Evolutionary conservation across 176 grass and related monocot genomes (phyloP).

Genomic region (Hsuehochloa calcarea): DNA sequence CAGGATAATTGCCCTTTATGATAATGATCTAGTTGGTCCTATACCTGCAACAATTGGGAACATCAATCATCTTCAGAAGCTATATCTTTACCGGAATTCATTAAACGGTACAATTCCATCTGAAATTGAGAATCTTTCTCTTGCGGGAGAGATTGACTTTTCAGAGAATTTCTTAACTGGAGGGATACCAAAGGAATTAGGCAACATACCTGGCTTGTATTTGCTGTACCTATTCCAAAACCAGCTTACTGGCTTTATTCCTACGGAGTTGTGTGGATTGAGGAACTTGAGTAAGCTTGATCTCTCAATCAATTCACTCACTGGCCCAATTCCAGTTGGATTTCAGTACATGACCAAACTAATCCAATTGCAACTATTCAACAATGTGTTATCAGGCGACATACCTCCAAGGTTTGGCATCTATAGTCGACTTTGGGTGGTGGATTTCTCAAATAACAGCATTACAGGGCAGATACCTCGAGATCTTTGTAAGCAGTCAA

Average conservation of each 20-base stretch:
- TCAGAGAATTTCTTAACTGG: constrained; percentile 90
- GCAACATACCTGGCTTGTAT: constrained; percentile 59
- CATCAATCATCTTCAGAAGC: constrained; percentile 51
- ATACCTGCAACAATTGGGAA: constrained; percentile 81
- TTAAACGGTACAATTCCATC: constrained; percentile 83
- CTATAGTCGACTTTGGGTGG: constrained; percentile 85
- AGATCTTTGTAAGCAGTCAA: constrained; percentile 78
- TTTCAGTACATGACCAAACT: constrained; percentile 86
- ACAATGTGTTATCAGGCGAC: constrained; percentile 70
- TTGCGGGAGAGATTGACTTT: constrained; percentile 77
- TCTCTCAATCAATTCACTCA: constrained; percentile 92
- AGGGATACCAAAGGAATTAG: constrained; percentile 73
- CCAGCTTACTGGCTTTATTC: constrained; percentile 75
- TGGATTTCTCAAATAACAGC: constrained; percentile 93
- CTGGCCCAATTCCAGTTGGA: constrained; percentile 60
- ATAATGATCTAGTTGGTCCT: constrained; percentile 70
- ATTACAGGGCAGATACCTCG: constrained; percentile 80
- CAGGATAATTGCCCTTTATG: constrained; percentile 67
- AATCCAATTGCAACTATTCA: constrained; percentile 85
- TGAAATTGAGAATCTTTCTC: constrained; percentile 70
- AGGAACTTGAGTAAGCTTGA: constrained; percentile 89
- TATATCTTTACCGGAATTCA: constrained; percentile 87
- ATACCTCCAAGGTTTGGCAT: constrained; percentile 88
- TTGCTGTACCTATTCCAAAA: constrained; percentile 94
- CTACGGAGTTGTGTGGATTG: constrained; percentile 62